phyloP scores from a whole-genome alignment of 2,329 filamentous ascomycete genomes.

The Coniella lustricola region DNA sequence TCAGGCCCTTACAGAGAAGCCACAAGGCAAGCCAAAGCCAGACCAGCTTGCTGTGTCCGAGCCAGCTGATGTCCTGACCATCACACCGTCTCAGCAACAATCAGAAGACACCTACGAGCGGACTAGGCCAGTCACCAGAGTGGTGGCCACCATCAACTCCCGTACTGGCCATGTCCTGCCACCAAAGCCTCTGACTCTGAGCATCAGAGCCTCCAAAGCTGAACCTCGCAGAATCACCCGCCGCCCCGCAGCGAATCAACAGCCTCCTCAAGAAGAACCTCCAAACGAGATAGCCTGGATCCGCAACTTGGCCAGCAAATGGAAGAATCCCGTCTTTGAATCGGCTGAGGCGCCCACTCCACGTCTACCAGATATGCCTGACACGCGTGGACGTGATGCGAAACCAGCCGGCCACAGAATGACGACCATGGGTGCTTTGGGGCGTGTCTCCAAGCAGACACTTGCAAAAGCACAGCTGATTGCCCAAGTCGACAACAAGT shows the following conservation, averaged over 20 bases:
- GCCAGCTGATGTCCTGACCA: background rate
- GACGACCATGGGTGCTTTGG: slow-evolving; percentile 24
- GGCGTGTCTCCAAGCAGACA: slow-evolving; percentile 53
- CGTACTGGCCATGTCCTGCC: slow-evolving; percentile 44
- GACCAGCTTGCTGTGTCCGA: background rate
- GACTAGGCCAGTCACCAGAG: slow-evolving; percentile 54
- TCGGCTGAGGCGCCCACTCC: slow-evolving; percentile 39
- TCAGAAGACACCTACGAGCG: slow-evolving; percentile 40
- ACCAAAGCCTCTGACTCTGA: slow-evolving; percentile 5
- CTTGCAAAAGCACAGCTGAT: slow-evolving; percentile 60
- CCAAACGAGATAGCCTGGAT: slow-evolving; percentile 43
- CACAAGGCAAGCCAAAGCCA: too few relatives aligned
- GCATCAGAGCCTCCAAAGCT: background rate
- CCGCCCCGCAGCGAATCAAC: slow-evolving; percentile 6
- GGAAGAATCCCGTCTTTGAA: slow-evolving; percentile 74
- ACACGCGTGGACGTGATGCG: slow-evolving; percentile 21
- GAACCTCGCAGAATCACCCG: slow-evolving; percentile 11
- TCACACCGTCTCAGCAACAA: slow-evolving; percentile 10
- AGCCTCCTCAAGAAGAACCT: slow-evolving; percentile 16
- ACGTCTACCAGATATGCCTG: slow-evolving; percentile 27
- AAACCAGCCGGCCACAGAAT: slow-evolving; percentile 16
- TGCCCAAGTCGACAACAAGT: slow-evolving; percentile 83
- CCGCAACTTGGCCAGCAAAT: slow-evolving; percentile 50
- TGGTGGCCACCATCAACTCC: slow-evolving; percentile 42
- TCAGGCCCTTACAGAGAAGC: background rate